A percentile compares a stretch with the other conserved stretches of the same genome.
Evolutionary conservation across 2,329 filamentous ascomycete species (phyloP).

Genomic region (Botrytis tulipae): DNA sequence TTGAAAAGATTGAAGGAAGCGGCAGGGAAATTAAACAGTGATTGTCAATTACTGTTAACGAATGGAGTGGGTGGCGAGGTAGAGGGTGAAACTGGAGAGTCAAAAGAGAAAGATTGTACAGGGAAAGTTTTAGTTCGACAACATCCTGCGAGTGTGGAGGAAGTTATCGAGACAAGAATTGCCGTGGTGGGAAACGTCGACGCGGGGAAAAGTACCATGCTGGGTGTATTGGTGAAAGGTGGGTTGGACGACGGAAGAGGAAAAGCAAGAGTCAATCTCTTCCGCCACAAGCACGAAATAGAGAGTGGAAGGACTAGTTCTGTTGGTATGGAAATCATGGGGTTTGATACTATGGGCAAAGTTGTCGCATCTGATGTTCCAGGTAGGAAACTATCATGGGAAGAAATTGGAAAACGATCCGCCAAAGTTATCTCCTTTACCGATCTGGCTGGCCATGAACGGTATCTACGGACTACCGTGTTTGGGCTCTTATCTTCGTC

Average conservation of each 20-base stretch:
- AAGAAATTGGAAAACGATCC: constrained; percentile 92
- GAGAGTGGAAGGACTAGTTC: constrained; percentile 94
- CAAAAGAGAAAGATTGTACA: constrained; percentile 51
- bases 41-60: constrained; percentile 82
- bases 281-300: constrained; percentile 96
- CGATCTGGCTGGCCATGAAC: constrained; percentile 91
- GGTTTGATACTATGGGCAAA: constrained; percentile 83
- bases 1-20: constrained; percentile 63
- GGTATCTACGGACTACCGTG: constrained; percentile 91
- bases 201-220: constrained; percentile 92
- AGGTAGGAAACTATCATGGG: constrained; percentile 88
- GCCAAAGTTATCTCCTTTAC: constrained; percentile 97
- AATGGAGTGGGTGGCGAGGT: constrained; percentile 79
- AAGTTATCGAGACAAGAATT: constrained; percentile 93
- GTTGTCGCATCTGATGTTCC: constrained; percentile 79
- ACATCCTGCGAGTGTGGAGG: constrained; percentile 69
- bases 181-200: constrained; percentile 98
- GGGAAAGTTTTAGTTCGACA: constrained; percentile 87
- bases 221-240: constrained; percentile 94
- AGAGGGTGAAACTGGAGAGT: constrained; percentile 45
- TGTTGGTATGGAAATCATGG: constrained; percentile 98
- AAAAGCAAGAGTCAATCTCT: constrained; percentile 90
- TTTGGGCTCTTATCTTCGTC: constrained; percentile 93
- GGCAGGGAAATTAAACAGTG: constrained; percentile 63
- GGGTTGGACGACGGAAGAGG: constrained; percentile 92